Evolutionary conservation across 805 yeast species (phyloP).

Genomic region (Lachancea mirantina): DNA sequence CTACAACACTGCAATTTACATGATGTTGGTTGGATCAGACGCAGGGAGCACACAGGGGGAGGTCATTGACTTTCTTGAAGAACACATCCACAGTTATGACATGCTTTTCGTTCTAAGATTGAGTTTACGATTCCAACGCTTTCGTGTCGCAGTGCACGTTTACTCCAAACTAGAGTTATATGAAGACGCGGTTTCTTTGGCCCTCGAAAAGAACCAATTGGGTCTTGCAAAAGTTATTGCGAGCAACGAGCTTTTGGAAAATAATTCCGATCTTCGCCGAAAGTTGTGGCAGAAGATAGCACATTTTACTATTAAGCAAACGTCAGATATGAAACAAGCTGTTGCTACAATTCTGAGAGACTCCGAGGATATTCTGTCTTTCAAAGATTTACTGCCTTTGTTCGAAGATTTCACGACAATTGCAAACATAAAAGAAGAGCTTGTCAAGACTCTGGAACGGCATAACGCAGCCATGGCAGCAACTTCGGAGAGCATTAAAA

Average conservation of each 20-base stretch:
- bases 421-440: conserved; percentile 76
- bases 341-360: conserved; percentile 34
- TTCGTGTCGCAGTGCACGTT: conserved; percentile 65
- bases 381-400: conserved; percentile 76
- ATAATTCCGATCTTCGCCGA: conserved; percentile 49
- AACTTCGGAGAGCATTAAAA: conserved; percentile 67
- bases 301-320: conserved; percentile 26
- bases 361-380: conserved; percentile 46
- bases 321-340: conserved; percentile 27
- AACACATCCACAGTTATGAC: conserved; percentile 44
- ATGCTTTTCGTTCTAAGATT: conserved; percentile 68
- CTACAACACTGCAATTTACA: conserved; percentile 63
- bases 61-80: conserved; percentile 45
- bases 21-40: conserved; percentile 44
- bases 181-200: conserved; percentile 76
- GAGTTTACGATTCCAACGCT: conserved; percentile 52
- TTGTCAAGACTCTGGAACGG: conserved; percentile 68
- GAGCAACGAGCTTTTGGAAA: conserved; percentile 33
- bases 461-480: conserved; percentile 61
- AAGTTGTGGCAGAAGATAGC: conserved; percentile 64
- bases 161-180: conserved; percentile 59
- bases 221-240: conserved; percentile 23
- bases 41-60: conserved; percentile 37
- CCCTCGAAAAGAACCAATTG: conserved; percentile 48
- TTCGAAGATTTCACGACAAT: conserved; percentile 80